Conservation (phyloP, 805 yeast genomes). For the Deakozyma indianensis region DNA sequence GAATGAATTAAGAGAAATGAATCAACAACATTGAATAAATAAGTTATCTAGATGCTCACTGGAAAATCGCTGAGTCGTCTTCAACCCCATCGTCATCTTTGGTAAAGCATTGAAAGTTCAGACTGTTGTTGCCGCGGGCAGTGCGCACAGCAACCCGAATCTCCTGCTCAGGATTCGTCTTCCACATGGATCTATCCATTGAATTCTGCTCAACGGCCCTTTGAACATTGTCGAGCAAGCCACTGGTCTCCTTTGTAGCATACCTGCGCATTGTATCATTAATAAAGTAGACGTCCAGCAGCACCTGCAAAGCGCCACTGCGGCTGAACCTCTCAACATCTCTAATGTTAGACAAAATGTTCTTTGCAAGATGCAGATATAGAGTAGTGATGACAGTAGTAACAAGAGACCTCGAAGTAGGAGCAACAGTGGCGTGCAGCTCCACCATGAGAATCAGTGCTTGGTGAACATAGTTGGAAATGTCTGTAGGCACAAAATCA, state of each 20-base stretch:
- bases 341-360: slow-evolving; percentile 26
- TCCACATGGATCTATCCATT: slow-evolving; percentile 11
- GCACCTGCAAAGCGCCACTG: slow-evolving; percentile 35
- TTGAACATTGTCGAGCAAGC: slow-evolving; percentile 10
- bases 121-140: background rate
- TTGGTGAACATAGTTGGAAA: slow-evolving; percentile 32
- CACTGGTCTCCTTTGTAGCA: slow-evolving; percentile 9
- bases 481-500: slow-evolving; percentile 18
- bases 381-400: slow-evolving; percentile 31
- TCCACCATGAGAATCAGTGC: slow-evolving; percentile 33
- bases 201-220: slow-evolving; percentile 12
- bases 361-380: slow-evolving; percentile 25
- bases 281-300: slow-evolving; percentile 41
- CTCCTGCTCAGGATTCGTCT: slow-evolving; percentile 9
- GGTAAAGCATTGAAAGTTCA: background rate
- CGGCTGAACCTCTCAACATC: slow-evolving; percentile 31
- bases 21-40: too few species aligned
- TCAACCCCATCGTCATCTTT: background rate
- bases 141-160: slow-evolving; percentile 8
- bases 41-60: too few species aligned
- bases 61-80: background rate
- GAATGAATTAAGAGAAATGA: too few species aligned
- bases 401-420: slow-evolving; percentile 33
- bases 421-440: slow-evolving; percentile 36
- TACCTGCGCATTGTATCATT: slow-evolving; percentile 21